Percentiles rank a stretch among this genome's conserved stretches.
Conservation (phyloP, 352 stramenopile species). For the Saprolegnia diclina region DNA sequence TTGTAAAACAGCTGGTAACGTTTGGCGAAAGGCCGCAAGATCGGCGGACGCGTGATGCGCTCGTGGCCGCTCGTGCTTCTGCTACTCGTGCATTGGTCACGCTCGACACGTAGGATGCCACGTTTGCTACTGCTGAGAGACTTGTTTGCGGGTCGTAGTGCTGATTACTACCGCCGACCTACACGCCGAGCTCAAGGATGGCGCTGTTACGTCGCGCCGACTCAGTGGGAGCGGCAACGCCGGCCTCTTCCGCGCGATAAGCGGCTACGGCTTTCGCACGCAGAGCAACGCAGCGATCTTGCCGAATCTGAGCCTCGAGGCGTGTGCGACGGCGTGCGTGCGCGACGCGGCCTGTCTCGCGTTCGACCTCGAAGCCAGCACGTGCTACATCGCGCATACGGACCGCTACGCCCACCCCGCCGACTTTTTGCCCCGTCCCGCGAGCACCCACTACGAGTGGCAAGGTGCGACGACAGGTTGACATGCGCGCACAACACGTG, state of each 20-base stretch:
- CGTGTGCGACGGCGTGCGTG: conserved; percentile 45
- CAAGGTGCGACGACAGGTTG: conserved; percentile 34
- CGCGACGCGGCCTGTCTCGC: conserved; percentile 52
- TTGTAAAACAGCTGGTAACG: too few species aligned
- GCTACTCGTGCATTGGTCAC: background rate
- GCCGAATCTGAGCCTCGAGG: conserved; percentile 29
- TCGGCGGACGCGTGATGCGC: too few species aligned
- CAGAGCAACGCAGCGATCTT: conserved; percentile 31
- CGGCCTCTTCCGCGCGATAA: conserved; percentile 4
- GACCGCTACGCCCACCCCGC: conserved; percentile 60
- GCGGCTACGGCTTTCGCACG: conserved; percentile 12
- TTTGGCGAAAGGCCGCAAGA: too few species aligned
- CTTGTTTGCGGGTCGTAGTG: background rate
- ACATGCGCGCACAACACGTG: too few species aligned
- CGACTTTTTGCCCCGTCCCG: conserved; percentile 59
- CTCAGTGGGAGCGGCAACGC: background rate
- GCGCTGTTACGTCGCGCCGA: conserved; percentile 1
- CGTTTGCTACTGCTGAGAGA: too few species aligned
- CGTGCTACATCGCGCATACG: conserved; percentile 69
- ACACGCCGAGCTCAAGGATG: background rate
- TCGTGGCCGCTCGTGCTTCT: too few species aligned
- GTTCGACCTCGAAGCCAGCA: conserved; percentile 67
- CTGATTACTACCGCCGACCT: background rate
- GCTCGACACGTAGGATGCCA: too few species aligned
- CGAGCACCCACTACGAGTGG: conserved; percentile 75